Evolutionary conservation across 2,329 filamentous ascomycete species (phyloP).

Genomic region (Paramyrothecium sp.): DNA sequence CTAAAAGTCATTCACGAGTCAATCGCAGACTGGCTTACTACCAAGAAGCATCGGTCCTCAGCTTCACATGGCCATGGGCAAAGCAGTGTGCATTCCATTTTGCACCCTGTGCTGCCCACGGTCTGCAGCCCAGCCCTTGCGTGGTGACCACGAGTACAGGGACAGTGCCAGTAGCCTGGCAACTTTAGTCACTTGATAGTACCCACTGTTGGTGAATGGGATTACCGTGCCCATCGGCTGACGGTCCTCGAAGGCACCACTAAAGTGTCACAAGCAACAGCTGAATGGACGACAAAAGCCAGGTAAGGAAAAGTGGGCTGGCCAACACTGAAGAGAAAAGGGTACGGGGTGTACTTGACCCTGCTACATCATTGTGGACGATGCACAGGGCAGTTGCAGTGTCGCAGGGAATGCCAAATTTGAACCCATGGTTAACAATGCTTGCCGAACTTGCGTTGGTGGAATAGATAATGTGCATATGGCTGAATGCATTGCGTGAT

Average conservation of each 20-base stretch:
- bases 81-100: no score
- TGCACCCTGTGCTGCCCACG: neutral
- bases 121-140: neutral
- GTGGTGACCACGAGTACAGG: neutral
- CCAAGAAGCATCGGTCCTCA: no score
- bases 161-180: neutral
- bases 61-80: no score
- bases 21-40: neutral
- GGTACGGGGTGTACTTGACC: neutral
- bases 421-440: neutral
- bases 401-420: no score
- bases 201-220: neutral
- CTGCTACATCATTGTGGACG: neutral
- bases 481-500: neutral
- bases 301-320: neutral
- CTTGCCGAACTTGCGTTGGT: neutral
- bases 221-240: neutral
- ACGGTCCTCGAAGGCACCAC: neutral
- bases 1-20: neutral
- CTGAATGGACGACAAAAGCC: neutral
- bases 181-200: neutral
- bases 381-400: no score
- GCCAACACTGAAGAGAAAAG: neutral
- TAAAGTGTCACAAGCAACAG: neutral
- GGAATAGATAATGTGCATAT: neutral